Conservation (phyloP, 164 flowering plant genomes). For the Vitis rupestris region DNA sequence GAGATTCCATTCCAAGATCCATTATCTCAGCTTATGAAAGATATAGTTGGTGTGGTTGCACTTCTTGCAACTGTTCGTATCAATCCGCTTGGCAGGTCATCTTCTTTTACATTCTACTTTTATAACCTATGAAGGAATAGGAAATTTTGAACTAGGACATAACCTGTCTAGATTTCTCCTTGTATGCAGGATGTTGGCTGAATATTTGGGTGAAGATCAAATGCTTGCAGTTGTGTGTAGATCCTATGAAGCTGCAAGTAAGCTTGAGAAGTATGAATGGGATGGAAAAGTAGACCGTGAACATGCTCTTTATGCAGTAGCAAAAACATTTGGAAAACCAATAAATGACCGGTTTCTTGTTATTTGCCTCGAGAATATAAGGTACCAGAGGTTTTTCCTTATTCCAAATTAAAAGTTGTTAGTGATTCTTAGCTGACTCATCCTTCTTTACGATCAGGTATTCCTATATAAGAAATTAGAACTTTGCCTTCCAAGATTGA, state of each 20-base stretch:
- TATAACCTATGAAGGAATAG: not conserved
- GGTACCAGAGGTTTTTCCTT: slow-evolving; percentile 26
- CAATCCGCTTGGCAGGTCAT: slow-evolving; percentile 41
- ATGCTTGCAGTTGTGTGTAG: slow-evolving; percentile 68
- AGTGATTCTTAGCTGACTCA: no score
- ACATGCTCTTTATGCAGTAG: slow-evolving; percentile 29
- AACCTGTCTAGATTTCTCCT: not conserved
- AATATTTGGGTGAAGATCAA: slow-evolving; percentile 63
- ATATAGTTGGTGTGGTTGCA: slow-evolving; percentile 66
- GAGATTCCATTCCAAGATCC: slow-evolving; percentile 8
- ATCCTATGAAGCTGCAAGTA: slow-evolving; percentile 33
- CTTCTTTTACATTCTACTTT: not conserved
- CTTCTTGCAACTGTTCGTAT: slow-evolving; percentile 54
- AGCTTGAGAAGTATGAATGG: slow-evolving; percentile 34
- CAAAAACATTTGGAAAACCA: slow-evolving; percentile 27
- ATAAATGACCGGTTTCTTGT: slow-evolving; percentile 40
- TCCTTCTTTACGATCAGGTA: no score
- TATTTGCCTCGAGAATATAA: slow-evolving; percentile 61
- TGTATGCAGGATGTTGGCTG: slow-evolving; percentile 54
- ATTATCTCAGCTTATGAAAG: slow-evolving; percentile 20
- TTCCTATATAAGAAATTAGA: no score
- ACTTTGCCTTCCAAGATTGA: not conserved
- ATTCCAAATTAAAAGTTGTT: no score
- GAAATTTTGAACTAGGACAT: not conserved
- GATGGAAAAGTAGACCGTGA: slow-evolving; percentile 25